Evolutionary conservation across 2,329 filamentous ascomycete species (phyloP).

Genomic region (Tolypocladium tundrense): DNA sequence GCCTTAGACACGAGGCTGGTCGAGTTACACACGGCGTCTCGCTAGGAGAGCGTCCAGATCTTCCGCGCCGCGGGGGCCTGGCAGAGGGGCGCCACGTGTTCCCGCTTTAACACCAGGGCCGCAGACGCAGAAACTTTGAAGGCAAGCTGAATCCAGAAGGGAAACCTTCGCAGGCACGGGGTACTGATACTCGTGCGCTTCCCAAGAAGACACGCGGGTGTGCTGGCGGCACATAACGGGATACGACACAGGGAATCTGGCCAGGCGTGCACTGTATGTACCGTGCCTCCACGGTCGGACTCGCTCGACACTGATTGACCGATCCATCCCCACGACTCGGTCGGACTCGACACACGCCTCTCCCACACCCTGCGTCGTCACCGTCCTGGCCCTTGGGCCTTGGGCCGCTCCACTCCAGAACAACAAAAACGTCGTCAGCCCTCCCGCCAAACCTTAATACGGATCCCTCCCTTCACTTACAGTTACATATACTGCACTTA

Average conservation of each 20-base stretch:
- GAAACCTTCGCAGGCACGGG: background rate
- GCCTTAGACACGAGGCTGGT: background rate
- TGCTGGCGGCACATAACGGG: background rate
- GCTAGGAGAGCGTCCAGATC: background rate
- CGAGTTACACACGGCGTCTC: background rate
- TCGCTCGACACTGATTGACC: background rate
- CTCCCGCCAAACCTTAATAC: slow-evolving; percentile 2
- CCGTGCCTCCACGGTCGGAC: background rate
- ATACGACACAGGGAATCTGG: background rate
- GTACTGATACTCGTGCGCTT: background rate
- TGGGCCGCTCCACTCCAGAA: background rate
- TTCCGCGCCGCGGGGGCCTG: background rate
- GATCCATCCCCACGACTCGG: background rate
- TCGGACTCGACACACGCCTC: background rate
- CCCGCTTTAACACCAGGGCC: too few species aligned
- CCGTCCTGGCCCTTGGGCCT: background rate
- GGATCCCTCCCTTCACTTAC: background rate
- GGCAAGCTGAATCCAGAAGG: background rate
- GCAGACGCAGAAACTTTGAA: too few species aligned
- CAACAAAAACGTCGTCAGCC: slow-evolving; percentile 2
- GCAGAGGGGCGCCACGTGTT: background rate
- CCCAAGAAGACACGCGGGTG: background rate
- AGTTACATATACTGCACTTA: background rate
- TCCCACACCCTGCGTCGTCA: slow-evolving; percentile 1
- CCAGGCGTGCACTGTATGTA: background rate